Evolutionary conservation across 805 yeast genomes (phyloP).

Genomic region (Wickerhamomyces bisporus): DNA sequence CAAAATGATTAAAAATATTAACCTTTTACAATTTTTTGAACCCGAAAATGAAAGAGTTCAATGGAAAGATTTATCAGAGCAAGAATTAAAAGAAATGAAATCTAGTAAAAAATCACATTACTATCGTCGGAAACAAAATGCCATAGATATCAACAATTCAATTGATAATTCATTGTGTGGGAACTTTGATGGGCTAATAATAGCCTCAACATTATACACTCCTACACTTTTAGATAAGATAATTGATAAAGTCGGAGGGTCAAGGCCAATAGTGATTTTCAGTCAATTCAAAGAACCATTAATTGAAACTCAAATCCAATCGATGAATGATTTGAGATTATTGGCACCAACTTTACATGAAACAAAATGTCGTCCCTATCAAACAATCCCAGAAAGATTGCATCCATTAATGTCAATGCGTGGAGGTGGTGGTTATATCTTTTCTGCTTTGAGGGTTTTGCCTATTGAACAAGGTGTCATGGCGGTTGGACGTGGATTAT

Average conservation of each 20-base stretch:
- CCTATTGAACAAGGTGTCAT: slow-evolving; percentile 64
- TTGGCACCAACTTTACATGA: slow-evolving; percentile 82
- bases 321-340: slow-evolving; percentile 61
- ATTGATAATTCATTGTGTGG: slow-evolving; percentile 45
- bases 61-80: slow-evolving; percentile 42
- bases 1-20: slow-evolving; percentile 61
- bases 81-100: slow-evolving; percentile 50
- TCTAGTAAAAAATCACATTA: slow-evolving; percentile 62
- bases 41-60: slow-evolving; percentile 56
- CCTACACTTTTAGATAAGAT: slow-evolving; percentile 58
- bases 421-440: slow-evolving; percentile 86
- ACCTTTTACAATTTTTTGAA: slow-evolving; percentile 74
- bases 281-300: slow-evolving; percentile 76
- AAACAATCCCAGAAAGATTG: slow-evolving; percentile 87
- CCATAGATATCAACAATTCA: slow-evolving; percentile 38
- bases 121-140: slow-evolving; percentile 56
- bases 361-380: slow-evolving; percentile 79
- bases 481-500: slow-evolving; percentile 58
- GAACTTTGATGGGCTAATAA: slow-evolving; percentile 69
- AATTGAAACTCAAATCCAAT: slow-evolving; percentile 65
- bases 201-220: slow-evolving; percentile 68
- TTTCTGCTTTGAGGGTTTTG: slow-evolving; percentile 73
- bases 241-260: slow-evolving; percentile 68
- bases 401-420: slow-evolving; percentile 94
- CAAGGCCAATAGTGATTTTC: slow-evolving; percentile 82